Evolutionary conservation across 805 yeast species (phyloP).

Genomic region (Starmerella asiatica): DNA sequence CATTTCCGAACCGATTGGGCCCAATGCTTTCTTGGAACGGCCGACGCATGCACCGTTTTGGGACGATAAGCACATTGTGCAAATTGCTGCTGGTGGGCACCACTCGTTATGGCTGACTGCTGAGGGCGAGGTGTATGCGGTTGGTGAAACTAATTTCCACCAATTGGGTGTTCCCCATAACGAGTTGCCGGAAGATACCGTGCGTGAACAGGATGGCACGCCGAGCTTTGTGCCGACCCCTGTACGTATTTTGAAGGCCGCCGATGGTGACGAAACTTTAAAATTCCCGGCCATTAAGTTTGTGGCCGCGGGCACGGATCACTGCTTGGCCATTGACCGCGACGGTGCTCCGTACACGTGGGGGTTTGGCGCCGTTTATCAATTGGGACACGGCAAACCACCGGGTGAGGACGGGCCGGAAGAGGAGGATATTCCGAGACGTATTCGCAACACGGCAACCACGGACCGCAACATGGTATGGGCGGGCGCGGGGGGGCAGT

Average conservation of each 20-base stretch:
- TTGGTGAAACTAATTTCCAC: slow-evolving; percentile 89
- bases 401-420: slow-evolving; percentile 73
- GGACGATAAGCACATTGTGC: slow-evolving; percentile 38
- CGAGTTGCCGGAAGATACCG: slow-evolving; percentile 54
- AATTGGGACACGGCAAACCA: slow-evolving; percentile 79
- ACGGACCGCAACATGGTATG: slow-evolving; percentile 54
- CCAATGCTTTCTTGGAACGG: slow-evolving; percentile 58
- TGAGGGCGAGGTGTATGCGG: slow-evolving; percentile 62
- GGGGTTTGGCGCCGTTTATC: slow-evolving; percentile 98
- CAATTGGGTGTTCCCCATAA: slow-evolving; percentile 70
- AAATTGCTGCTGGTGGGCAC: slow-evolving; percentile 87
- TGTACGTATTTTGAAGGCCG: slow-evolving; percentile 41
- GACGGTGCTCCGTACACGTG: slow-evolving; percentile 84
- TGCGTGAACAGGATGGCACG: slow-evolving; percentile 63
- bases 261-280: slow-evolving; percentile 22
- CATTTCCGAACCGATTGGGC: slow-evolving; percentile 37
- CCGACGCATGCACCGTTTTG: slow-evolving; percentile 67
- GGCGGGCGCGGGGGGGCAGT: slow-evolving; percentile 95
- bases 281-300: slow-evolving; percentile 42
- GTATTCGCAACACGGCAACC: slow-evolving; percentile 89
- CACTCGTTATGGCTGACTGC: slow-evolving; percentile 67
- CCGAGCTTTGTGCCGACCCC: slow-evolving; percentile 71
- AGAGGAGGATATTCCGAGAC: slow-evolving; percentile 77
- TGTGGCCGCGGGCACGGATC: slow-evolving; percentile 82
- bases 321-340: slow-evolving; percentile 65